phyloP scores from a whole-genome alignment of 768 basidiomycete genomes.

The Floccularia luteovirens region DNA sequence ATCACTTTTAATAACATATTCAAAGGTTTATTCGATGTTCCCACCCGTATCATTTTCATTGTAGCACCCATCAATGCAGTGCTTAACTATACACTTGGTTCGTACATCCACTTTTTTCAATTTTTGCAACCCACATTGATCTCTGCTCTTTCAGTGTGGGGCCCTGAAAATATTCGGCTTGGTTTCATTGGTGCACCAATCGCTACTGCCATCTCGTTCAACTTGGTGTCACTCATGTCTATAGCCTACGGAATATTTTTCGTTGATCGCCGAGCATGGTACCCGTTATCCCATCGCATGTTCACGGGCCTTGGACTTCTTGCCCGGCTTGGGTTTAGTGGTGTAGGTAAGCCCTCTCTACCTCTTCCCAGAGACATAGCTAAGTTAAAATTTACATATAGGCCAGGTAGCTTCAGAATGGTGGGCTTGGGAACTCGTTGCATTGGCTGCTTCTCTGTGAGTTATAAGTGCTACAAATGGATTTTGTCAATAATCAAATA shows the following conservation, averaged over 20 bases:
- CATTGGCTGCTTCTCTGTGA: conserved; percentile 43
- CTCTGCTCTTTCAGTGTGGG: conserved; percentile 55
- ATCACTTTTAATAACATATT: not conserved
- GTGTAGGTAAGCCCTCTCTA: conserved; percentile 60
- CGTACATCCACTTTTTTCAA: conserved; percentile 7
- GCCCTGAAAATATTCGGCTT: conserved; percentile 66
- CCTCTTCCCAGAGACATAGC: not conserved
- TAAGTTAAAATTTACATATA: conserved; percentile 8
- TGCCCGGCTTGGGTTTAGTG: conserved; percentile 72
- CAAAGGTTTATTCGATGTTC: conserved; percentile 67
- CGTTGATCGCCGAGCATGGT: conserved; percentile 73
- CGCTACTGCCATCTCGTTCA: conserved; percentile 84
- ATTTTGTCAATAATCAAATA: not conserved
- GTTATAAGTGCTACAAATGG: conserved; percentile 12
- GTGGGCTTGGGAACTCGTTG: conserved; percentile 95
- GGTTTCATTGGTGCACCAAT: conserved; percentile 93
- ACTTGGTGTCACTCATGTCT: conserved; percentile 64
- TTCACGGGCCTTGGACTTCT: conserved; percentile 66
- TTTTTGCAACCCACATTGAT: not conserved
- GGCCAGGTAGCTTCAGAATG: conserved; percentile 86
- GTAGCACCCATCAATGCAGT: conserved; percentile 83
- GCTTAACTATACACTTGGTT: conserved; percentile 82
- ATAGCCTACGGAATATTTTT: conserved; percentile 57
- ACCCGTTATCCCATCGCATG: conserved; percentile 56
- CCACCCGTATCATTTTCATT: conserved; percentile 75